A percentile compares a stretch with the other conserved stretches of the same genome.
Conservation (phyloP, 2,329 filamentous ascomycete genomes). For the Colletotrichum ledebouriae region DNA sequence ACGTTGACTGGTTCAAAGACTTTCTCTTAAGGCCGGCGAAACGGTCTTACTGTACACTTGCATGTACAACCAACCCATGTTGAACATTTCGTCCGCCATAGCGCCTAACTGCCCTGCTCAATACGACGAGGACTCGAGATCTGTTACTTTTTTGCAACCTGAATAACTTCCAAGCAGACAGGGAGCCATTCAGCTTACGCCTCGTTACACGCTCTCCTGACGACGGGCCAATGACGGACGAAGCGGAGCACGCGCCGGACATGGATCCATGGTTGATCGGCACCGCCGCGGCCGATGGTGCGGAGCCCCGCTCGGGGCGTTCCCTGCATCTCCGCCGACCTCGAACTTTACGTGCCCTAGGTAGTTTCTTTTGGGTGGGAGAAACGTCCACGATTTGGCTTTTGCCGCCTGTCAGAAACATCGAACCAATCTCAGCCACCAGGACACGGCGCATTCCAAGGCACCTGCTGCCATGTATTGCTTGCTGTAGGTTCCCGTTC, state of each 20-base stretch:
- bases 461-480: no score
- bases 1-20: conserved; percentile 16
- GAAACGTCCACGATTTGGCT: not conserved
- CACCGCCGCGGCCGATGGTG: conserved; percentile 12
- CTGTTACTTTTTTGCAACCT: not conserved
- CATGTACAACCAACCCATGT: conserved; percentile 7
- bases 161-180: no score
- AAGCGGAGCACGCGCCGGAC: not conserved
- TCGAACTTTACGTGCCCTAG: no score
- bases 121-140: conserved; percentile 11
- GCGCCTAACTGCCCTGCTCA: not conserved
- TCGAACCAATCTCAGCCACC: no score
- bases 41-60: conserved; percentile 12
- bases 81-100: not conserved
- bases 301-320: conserved; percentile 27
- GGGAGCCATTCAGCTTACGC: not conserved
- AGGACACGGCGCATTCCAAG: no score
- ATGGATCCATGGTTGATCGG: conserved; percentile 16
- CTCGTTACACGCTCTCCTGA: not conserved
- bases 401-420: not conserved
- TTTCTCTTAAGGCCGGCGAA: conserved; percentile 16
- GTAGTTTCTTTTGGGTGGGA: no score
- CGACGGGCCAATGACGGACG: not conserved
- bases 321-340: conserved; percentile 6
- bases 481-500: no score